Conservation (phyloP, 805 yeast genomes). For the Debaryomyces prosopidis region DNA sequence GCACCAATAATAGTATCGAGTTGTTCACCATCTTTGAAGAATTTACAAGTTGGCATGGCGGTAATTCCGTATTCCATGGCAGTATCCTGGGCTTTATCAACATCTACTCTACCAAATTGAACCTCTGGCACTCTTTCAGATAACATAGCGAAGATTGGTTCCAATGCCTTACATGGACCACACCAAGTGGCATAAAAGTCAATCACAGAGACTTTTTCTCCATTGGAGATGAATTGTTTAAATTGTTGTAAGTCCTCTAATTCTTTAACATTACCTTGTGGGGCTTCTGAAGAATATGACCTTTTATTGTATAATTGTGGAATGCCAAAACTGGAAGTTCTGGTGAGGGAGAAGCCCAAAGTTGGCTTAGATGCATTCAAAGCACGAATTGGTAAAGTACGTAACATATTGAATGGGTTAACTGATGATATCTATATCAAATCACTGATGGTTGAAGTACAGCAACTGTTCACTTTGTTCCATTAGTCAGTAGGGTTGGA, state of each 20-base stretch:
- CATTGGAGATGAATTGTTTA: slow-evolving; percentile 18
- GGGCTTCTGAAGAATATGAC: slow-evolving; percentile 2
- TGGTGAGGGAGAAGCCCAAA: not conserved
- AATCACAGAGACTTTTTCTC: slow-evolving; percentile 31
- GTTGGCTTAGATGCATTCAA: not conserved
- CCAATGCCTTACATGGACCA: slow-evolving; percentile 45
- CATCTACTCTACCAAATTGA: slow-evolving; percentile 68
- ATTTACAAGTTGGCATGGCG: slow-evolving; percentile 77
- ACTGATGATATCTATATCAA: too few species aligned
- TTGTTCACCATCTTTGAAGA: slow-evolving; percentile 60
- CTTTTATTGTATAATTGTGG: not conserved
- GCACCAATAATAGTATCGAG: slow-evolving; percentile 68
- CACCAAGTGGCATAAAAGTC: slow-evolving; percentile 49
- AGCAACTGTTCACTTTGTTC: too few species aligned
- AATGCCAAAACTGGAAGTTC: not conserved
- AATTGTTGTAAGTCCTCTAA: slow-evolving; percentile 27
- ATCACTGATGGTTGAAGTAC: too few species aligned
- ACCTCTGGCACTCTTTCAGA: slow-evolving; percentile 46
- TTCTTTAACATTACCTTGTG: slow-evolving; percentile 24
- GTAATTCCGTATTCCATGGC: slow-evolving; percentile 61
- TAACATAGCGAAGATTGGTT: slow-evolving; percentile 36
- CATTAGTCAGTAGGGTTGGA: too few species aligned
- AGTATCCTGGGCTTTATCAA: slow-evolving; percentile 60
- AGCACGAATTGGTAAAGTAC: slow-evolving; percentile 2
- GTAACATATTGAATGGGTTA: slow-evolving; percentile 2